phyloP scores from a whole-genome alignment of 2,329 filamentous ascomycete genomes.

The Talaromyces piceae region DNA sequence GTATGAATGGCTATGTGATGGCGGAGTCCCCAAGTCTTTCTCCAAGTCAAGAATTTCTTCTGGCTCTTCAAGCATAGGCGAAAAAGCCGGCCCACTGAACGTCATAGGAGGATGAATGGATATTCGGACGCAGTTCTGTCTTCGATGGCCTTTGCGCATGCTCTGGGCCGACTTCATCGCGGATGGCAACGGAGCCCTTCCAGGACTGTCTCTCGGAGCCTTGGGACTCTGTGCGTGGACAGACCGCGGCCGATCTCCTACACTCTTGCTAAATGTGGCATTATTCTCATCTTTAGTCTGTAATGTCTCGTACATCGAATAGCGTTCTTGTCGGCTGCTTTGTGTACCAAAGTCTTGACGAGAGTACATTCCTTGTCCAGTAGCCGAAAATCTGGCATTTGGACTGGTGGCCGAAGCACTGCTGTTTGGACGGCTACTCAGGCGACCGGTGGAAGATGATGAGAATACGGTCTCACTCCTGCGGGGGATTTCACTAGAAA shows the following conservation, averaged over 20 bases:
- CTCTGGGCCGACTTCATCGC: constrained; percentile 26
- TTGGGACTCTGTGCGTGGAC: constrained; percentile 15
- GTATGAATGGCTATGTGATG: not conserved
- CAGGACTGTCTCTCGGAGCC: constrained; percentile 17
- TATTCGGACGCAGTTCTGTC: constrained; percentile 39
- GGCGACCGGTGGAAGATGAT: constrained; percentile 6
- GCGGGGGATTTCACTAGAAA: constrained; percentile 18
- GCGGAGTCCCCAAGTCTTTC: constrained; percentile 8
- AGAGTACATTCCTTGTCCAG: constrained; percentile 11
- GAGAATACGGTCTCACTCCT: constrained; percentile 25
- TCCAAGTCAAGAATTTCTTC: constrained; percentile 26
- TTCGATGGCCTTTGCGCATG: constrained; percentile 32
- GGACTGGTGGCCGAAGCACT: constrained; percentile 5
- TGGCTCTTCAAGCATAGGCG: constrained; percentile 29
- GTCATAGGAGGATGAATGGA: constrained; percentile 31
- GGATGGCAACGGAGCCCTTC: constrained; percentile 21
- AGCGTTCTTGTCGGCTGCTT: constrained; percentile 7
- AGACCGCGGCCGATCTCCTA: constrained; percentile 8
- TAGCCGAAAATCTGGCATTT: constrained; percentile 1
- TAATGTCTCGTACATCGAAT: constrained; percentile 11
- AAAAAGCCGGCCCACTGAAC: constrained; percentile 26
- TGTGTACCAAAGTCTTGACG: constrained; percentile 10
- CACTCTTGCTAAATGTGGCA: constrained; percentile 7
- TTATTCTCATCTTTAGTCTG: constrained; percentile 4
- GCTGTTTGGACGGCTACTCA: constrained; percentile 6